Base-by-base conservation (phyloP, 2,329 filamentous ascomycete species). In the Hypoxylon rubiginosum region DNA sequence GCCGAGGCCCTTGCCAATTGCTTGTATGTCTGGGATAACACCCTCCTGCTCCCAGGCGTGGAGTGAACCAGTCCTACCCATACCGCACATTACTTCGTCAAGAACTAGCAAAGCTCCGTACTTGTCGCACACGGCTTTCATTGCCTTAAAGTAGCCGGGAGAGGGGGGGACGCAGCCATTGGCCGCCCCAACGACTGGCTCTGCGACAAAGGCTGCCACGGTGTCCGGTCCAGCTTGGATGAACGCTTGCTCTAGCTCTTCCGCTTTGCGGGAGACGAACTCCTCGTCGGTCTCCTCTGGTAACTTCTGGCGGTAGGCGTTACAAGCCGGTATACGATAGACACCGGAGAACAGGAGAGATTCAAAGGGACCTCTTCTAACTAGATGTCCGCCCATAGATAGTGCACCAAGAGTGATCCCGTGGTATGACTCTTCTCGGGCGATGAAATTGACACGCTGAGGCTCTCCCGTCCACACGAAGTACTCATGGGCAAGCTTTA, bases 401-500 rank as follows among this genome's bases (percentile, higher is more conserved):
- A 93, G 79, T 1, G 89, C 82, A 1, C 88, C 90, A 0, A 92
- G 76, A 0, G 91, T 93, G 28, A 85, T 88, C 5, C 91, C 91
- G 71, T 94, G 91, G 71, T 92, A 94, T 10, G 88, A 90, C 21
- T 88, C 83, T 30, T 86, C 79, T 15, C 91, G 84, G 5, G 88
- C 83, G 70, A 94, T 91, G 77, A 91, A 91, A 51, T 85, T 82
- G 0, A 81, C 82, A 1, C 90, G 83, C 51, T 83, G 75, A 0
- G 83, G 81, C 58, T 91, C 80, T 3, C 82, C 82, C 11, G 63
- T 71, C 75, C 91, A 89, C 15, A 87, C 80, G 71, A 86, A 90
- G 73, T 89, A 93, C 74, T 93, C 90, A 1, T 87, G 81, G 10
- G 88, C 83, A 15, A 92, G 78, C 72, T 93, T 94, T 64, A 91